Evolutionary conservation across 2,329 filamentous ascomycete species (phyloP).

Genomic region (Magnaporthiopsis poae): DNA sequence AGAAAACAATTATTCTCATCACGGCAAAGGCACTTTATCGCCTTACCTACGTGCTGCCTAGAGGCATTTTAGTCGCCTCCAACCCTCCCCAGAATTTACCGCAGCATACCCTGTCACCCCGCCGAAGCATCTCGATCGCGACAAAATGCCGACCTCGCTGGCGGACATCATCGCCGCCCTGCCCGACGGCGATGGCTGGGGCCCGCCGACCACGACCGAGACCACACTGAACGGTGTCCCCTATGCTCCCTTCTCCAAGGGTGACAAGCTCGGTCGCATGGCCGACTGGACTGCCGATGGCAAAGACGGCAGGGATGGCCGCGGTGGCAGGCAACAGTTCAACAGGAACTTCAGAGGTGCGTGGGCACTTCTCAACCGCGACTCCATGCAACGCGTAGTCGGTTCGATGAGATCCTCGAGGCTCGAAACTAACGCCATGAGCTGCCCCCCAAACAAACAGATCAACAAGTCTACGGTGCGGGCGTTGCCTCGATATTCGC

Average conservation of each 20-base stretch:
- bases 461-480: conserved; percentile 93
- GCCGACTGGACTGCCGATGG: conserved; percentile 92
- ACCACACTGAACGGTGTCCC: conserved; percentile 90
- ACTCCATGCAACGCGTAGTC: neutral
- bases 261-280: conserved; percentile 97
- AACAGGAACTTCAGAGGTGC: conserved; percentile 86
- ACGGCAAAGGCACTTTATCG: neutral
- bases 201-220: conserved; percentile 69
- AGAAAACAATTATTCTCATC: neutral
- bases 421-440: neutral
- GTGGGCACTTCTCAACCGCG: conserved; percentile 13
- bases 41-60: neutral
- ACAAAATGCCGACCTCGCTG: conserved; percentile 23
- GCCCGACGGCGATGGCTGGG: conserved; percentile 74
- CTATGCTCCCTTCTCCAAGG: conserved; percentile 96
- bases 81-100: neutral
- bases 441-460: conserved; percentile 33
- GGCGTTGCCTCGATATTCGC: conserved; percentile 80
- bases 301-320: conserved; percentile 65
- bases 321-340: conserved; percentile 76
- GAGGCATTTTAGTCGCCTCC: neutral
- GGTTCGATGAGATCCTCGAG: neutral
- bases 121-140: neutral
- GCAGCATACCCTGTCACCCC: neutral
- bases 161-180: conserved; percentile 59